Evolutionary conservation across 768 basidiomycete species (phyloP), one percentile per base, ranked within the genome.

Genomic region (Dendrothele bispora): DNA sequence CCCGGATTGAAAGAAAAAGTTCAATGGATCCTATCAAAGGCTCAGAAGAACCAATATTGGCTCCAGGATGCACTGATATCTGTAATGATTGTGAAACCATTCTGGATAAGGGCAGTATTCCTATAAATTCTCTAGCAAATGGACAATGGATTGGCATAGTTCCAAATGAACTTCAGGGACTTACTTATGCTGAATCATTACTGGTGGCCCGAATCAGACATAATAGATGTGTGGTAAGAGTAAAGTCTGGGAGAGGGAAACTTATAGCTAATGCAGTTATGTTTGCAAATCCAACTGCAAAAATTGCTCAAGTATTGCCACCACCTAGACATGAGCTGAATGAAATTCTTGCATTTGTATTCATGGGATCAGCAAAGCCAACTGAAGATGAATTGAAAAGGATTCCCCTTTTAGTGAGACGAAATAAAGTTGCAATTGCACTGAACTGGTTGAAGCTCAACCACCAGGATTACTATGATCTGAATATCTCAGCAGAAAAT

Each of bases 371-470:
- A 0, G 21, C 28, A 11, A 39, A 50, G 26, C 67, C 67, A 1
- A 61, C 58, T 8, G 22, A 50, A n/a, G 43, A 60, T 8, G 67
- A 70, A 15, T 58, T 62, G 14, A 43, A 57, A 15, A 51, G 61
- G 0, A 49, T 60, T 8, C 62, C 70, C 1, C 55, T 71, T 17
- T 49, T 70, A 3, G 70, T 73, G 0, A 39, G 66, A 4, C 14
- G 55, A 3, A 50, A 58, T 1, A 49, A 35, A 14, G 63, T 69
- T 0, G 11, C 22, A 2, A n/a, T 32, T 2, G 68, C 70, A 0
- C 39, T 72, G 2, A 52, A 67, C 17, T 71, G 69, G 69, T 49
- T 71, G 0, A 63, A 56, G 17, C 46, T 63, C 3, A 71, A 70
- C 42, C 66, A 71, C 45, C 7, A 26, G 3, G 64, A 61, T 41